Evolutionary conservation across 371 early-diverging fungal genomes (phyloP).

Genomic region (Mortierella sp.): DNA sequence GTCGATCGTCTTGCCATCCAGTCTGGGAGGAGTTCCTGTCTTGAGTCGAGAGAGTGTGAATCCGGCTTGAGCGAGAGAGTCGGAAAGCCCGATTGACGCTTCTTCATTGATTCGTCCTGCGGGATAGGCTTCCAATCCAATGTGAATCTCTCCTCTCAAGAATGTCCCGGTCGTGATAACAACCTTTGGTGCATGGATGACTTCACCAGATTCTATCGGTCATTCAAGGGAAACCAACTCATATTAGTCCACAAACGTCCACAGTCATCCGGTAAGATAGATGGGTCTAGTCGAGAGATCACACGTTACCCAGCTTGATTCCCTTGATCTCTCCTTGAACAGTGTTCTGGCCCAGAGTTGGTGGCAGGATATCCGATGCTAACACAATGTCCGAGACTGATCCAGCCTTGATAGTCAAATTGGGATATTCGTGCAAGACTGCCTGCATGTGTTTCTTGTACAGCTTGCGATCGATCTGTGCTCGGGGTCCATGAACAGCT

Average conservation of each 20-base stretch:
- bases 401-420: slow-evolving; percentile 75
- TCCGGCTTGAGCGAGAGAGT: slow-evolving; percentile 79
- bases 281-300: no score
- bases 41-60: slow-evolving; percentile 82
- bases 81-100: slow-evolving; percentile 80
- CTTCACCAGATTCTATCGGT: slow-evolving; percentile 68
- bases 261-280: no score
- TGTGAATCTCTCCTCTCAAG: slow-evolving; percentile 80
- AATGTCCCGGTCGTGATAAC: slow-evolving; percentile 91
- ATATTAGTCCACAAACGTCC: no score
- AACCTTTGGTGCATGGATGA: slow-evolving; percentile 76
- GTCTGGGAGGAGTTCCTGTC: slow-evolving; percentile 88
- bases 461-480: slow-evolving; percentile 85
- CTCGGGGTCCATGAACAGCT: slow-evolving; percentile 89
- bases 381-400: slow-evolving; percentile 81
- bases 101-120: slow-evolving; percentile 84
- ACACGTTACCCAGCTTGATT: slow-evolving; percentile 53
- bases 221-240: no score
- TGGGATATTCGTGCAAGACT: slow-evolving; percentile 70
- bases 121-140: slow-evolving; percentile 77
- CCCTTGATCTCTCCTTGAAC: slow-evolving; percentile 55
- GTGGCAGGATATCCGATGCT: slow-evolving; percentile 54
- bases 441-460: slow-evolving; percentile 82
- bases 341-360: slow-evolving; percentile 24
- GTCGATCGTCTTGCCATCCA: slow-evolving; percentile 81